Base-by-base conservation (phyloP, 1,284 basidiomycete genomes). In the Cutaneotrichosporon dermatis region DNA sequence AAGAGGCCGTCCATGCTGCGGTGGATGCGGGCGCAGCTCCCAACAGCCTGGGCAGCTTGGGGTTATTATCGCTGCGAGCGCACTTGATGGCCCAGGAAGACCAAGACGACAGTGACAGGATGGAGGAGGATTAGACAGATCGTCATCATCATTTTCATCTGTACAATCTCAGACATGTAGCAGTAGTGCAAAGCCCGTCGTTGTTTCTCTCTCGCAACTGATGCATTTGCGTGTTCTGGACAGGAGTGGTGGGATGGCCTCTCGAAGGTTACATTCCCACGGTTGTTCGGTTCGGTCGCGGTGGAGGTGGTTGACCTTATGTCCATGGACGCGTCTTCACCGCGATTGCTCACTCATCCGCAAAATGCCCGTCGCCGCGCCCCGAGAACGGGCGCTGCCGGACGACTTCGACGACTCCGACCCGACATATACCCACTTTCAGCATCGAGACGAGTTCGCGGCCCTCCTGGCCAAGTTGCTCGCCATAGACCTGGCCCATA, bases 401-500 rank as follows among this genome's bases (percentile, higher is more conserved):
- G 35, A 54, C 43, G 53, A 54, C 34, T 51, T 41, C 12, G 74
- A 75, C 51, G 74, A 76, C 16, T 49, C 68, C 8, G 77, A 78
- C 54, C 74, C 75, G 40, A 77, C 73, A 3, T 77, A 71, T 54
- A 75, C 75, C 25, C 76, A 79, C 55, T 79, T 79, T 59, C 69
- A 69, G 8, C 77, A 78, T 51, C 67, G 71, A 1, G 81, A 80
- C 42, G 84, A 88, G 61, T 86, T 90, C 62, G 57, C 81, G 7
- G 75, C 78, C 13, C 66, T 82, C 11, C 85, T 90, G 60, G 72
- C 78, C 16, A 66, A 71, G 1, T 79, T 90, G 10, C 79, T 90
- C 3, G 70, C 77, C 3, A 59, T 83, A 11, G 82, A 87, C 66
- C 64, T 86, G 35, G 25, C 36, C 4, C n/a, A 33, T 5, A 77